Evolutionary conservation across 2,329 filamentous ascomycete species (phyloP).

Genomic region (Verruconis gallopava): DNA sequence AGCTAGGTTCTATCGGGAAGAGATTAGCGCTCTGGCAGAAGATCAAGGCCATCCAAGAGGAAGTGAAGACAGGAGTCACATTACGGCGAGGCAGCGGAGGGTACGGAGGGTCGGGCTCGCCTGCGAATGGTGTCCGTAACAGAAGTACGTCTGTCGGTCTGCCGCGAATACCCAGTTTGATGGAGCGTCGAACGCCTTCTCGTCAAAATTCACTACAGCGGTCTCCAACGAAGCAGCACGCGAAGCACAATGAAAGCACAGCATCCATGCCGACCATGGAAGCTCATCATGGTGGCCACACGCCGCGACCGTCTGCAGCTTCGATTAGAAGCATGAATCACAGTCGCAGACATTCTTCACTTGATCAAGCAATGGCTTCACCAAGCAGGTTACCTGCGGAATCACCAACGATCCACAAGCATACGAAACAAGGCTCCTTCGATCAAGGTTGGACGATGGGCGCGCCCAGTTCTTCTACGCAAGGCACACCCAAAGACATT

Average conservation of each 20-base stretch:
- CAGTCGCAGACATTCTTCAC: constrained; percentile 75
- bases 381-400: background rate
- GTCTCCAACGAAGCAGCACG: constrained; percentile 20
- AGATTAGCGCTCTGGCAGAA: constrained; percentile 94
- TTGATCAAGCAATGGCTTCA: constrained; percentile 41
- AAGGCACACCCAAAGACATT: background rate
- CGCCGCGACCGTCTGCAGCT: constrained; percentile 57
- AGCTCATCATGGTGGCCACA: background rate
- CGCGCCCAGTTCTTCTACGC: constrained; percentile 17
- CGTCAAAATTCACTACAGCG: constrained; percentile 18
- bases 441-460: constrained; percentile 47
- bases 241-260: constrained; percentile 5
- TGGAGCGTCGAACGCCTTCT: constrained; percentile 20
- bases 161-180: constrained; percentile 25
- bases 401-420: constrained; percentile 9
- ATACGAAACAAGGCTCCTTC: constrained; percentile 45
- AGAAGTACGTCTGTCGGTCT: constrained; percentile 32
- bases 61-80: constrained; percentile 48
- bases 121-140: constrained; percentile 32
- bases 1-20: constrained; percentile 79
- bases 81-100: constrained; percentile 26
- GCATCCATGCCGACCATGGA: background rate
- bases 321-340: constrained; percentile 73
- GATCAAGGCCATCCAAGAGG: constrained; percentile 81
- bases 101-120: constrained; percentile 27